Base-by-base conservation (phyloP, 495 filamentous ascomycete genomes). In the Tuber magnatum region DNA sequence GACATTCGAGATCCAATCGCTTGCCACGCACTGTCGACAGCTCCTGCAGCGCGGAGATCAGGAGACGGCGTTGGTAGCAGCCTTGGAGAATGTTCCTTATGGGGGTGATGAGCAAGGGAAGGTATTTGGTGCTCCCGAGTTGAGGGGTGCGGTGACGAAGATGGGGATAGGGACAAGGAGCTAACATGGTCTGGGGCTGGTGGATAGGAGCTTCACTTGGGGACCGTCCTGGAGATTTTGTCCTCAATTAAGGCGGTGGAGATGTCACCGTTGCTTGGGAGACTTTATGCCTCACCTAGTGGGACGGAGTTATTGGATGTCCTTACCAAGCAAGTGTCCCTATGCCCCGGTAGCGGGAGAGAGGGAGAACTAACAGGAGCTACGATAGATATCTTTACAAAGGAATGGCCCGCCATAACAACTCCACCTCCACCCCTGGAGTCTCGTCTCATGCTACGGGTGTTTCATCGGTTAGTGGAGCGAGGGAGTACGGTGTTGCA, bases 241-340 rank as follows among this genome's bases (percentile, higher is more conserved):
- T 90, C 91, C 77, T 90, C 89, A 12, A 92, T 92, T 73, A 88
- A 90, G n/a, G 89, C 90, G 82, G 86, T 88, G 2, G 91, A 93
- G 77, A 92, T 93, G 91, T 87, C 89, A 7, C 87, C 88, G 6
- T 86, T 92, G 28, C 84, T 93, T 38, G 87, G 86, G 72, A 87
- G 87, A 16, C 87, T 92, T 70, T 91, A 90, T 82, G 82, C 84
- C 24, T 86, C 87, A 2, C 84, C 89, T 40, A 86, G 86, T 22
- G 90, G 91, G 9, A 85, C 87, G 24, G 91, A 92, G 85, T 76
- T 85, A 1, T 80, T 89, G 70, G 88, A 89, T 74, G 85, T 86
- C 5, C 82, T 89, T 56, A 89, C 89, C 87, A 90, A 90, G 81
- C 90, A 87, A 77, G 79, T 88, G 81, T 87, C 83, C 76, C 3